A percentile compares a stretch with the other conserved stretches of the same genome.
phyloP scores from a whole-genome alignment of 1,284 basidiomycete genomes.

The Pisolithus thermaeus region DNA sequence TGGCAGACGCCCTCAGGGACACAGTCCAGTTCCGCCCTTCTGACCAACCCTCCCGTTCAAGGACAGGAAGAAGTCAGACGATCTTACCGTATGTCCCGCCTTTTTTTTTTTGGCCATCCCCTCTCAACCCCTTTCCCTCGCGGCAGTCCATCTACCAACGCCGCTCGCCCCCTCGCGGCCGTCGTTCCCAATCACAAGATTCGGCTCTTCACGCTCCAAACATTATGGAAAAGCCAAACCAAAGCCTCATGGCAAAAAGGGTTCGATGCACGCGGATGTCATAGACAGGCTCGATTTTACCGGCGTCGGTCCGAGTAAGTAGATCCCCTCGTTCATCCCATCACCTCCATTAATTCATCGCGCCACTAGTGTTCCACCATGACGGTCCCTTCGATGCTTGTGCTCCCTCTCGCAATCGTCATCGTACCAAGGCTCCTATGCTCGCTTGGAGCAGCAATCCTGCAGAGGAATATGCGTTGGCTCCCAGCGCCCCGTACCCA shows the following conservation, averaged over 20 bases:
- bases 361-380: slow-evolving; percentile 71
- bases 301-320: slow-evolving; percentile 71
- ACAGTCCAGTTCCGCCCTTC: slow-evolving; percentile 44
- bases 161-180: slow-evolving; percentile 36
- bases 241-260: slow-evolving; percentile 56
- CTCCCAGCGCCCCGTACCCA: slow-evolving; percentile 46
- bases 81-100: slow-evolving; percentile 31
- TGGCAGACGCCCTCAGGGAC: slow-evolving; percentile 60
- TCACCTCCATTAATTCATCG: slow-evolving; percentile 4
- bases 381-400: slow-evolving; percentile 86
- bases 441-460: slow-evolving; percentile 60
- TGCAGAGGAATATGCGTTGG: slow-evolving; percentile 34
- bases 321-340: slow-evolving; percentile 1
- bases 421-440: slow-evolving; percentile 74
- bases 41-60: slow-evolving; percentile 36
- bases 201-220: slow-evolving; percentile 38
- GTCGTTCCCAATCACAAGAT: slow-evolving; percentile 69
- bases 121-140: slow-evolving; percentile 9
- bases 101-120: slow-evolving; percentile 1
- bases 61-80: slow-evolving; percentile 44
- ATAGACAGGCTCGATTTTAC: slow-evolving; percentile 62
- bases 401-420: slow-evolving; percentile 78
- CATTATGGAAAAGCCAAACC: slow-evolving; percentile 49
- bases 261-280: slow-evolving; percentile 62
- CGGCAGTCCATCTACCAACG: slow-evolving; percentile 17